phyloP scores from a whole-genome alignment of 2,329 filamentous ascomycete genomes.

The Colletotrichum coccodes region DNA sequence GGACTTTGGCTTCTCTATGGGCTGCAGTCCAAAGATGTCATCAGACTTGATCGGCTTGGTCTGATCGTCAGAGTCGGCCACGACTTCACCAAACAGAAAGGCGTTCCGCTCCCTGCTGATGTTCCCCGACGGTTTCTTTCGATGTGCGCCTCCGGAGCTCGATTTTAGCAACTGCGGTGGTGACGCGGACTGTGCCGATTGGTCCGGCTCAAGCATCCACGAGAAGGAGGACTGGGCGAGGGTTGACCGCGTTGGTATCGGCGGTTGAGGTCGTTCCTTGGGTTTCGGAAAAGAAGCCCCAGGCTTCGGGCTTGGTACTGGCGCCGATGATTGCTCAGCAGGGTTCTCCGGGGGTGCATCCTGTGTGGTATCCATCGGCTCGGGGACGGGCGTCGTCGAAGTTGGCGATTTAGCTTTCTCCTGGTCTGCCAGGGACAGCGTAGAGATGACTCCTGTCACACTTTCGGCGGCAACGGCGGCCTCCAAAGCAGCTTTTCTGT shows the following conservation, averaged over 20 bases:
- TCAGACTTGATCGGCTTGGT: constrained; percentile 50
- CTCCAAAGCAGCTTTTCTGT: neutral
- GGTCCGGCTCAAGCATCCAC: constrained; percentile 77
- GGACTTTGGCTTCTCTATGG: constrained; percentile 44
- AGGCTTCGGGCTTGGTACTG: neutral
- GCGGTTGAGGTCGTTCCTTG: constrained; percentile 37
- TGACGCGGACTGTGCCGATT: constrained; percentile 45
- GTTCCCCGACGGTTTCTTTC: constrained; percentile 54
- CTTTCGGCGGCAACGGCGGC: neutral
- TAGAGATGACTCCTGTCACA: constrained; percentile 22
- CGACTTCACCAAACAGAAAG: constrained; percentile 68
- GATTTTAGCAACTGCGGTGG: constrained; percentile 38
- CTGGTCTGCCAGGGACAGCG: constrained; percentile 12
- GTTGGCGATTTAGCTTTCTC: neutral
- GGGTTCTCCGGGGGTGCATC: constrained; percentile 2
- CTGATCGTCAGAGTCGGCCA: constrained; percentile 46
- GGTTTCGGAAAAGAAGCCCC: neutral
- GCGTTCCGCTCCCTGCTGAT: constrained; percentile 65
- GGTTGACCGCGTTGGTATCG: constrained; percentile 70
- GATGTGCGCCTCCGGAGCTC: constrained; percentile 41
- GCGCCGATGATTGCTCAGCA: constrained; percentile 12
- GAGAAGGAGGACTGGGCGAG: constrained; percentile 81
- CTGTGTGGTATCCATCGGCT: constrained; percentile 23
- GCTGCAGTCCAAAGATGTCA: constrained; percentile 67
- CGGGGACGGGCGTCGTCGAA: neutral